These are phyloP conservation scores for Phytophthora agathidicida DNA, from an alignment of 352 stramenopile species.

Conservation along the genomic window DNA sequence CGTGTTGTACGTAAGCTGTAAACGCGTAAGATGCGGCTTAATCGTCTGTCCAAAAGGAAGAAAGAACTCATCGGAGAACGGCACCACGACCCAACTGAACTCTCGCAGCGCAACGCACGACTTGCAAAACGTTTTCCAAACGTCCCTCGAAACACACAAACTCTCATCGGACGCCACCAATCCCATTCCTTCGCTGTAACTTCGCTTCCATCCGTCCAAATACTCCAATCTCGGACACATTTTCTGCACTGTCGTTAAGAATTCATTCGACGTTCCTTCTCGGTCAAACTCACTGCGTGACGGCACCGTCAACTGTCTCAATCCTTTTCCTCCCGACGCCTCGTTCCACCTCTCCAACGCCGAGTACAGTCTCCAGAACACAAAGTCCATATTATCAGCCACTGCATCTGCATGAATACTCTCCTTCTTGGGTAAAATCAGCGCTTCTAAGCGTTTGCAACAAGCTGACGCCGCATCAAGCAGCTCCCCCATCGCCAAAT, in stretches of 20 bases:
- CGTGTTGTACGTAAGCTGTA: conserved; percentile 62
- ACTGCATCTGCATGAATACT: conserved; percentile 32
- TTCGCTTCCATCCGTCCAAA: conserved; percentile 69
- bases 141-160: conserved; percentile 33
- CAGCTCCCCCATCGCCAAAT: conserved; percentile 45
- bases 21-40: conserved; percentile 43
- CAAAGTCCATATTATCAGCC: conserved; percentile 47
- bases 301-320: conserved; percentile 45
- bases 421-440: conserved; percentile 50
- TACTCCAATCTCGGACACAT: conserved; percentile 65
- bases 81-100: conserved; percentile 75
- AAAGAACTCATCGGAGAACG: conserved; percentile 75
- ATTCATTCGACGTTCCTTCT: conserved; percentile 43
- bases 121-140: conserved; percentile 55
- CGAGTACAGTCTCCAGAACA: conserved; percentile 39
- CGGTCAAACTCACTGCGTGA: conserved; percentile 39
- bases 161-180: conserved; percentile 47
- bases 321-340: conserved; percentile 21
- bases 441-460: conserved; percentile 39
- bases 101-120: conserved; percentile 48
- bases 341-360: conserved; percentile 39
- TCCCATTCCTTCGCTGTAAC: conserved; percentile 46
- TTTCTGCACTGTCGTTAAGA: conserved; percentile 27
- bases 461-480: conserved; percentile 35
- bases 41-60: conserved; percentile 45